A percentile compares a stretch with the other conserved stretches of the same genome.
Conservation (phyloP, 176 grass and related monocot species). For the Rhynchospora breviuscula region DNA sequence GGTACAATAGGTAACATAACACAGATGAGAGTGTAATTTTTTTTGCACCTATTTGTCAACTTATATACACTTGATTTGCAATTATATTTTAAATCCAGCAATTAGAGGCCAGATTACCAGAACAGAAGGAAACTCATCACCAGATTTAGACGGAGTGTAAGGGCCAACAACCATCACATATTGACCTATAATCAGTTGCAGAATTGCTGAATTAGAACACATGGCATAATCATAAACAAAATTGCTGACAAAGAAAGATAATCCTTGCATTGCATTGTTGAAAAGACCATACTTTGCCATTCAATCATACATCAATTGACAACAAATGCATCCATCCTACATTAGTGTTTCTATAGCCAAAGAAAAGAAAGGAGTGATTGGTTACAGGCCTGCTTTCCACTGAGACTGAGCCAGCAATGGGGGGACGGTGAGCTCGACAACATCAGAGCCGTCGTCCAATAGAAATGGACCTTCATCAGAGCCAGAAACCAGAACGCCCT, state of each 20-base stretch:
- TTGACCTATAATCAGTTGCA: slow-evolving; percentile 43
- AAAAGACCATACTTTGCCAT: not conserved
- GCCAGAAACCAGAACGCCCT: slow-evolving; percentile 53
- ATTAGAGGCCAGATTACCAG: not conserved
- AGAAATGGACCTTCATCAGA: slow-evolving; percentile 30
- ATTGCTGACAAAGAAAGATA: not conserved
- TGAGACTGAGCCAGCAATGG: slow-evolving; percentile 23
- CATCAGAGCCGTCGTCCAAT: slow-evolving; percentile 66
- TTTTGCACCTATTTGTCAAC: not conserved
- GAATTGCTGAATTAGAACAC: not conserved
- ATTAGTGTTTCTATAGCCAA: not conserved
- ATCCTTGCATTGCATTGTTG: not conserved
- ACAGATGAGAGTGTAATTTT: not conserved
- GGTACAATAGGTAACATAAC: not conserved
- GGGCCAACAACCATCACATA: slow-evolving; percentile 75
- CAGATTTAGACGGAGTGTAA: slow-evolving; percentile 25
- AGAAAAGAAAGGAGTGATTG: not conserved
- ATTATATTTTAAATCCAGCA: not conserved
- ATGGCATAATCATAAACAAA: not conserved
- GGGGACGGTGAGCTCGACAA: slow-evolving; percentile 37
- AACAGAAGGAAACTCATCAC: not conserved
- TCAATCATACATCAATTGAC: not conserved
- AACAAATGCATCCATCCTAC: not conserved
- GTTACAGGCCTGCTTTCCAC: slow-evolving; percentile 27
- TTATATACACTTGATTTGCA: not conserved